Conservation (phyloP, 73 alveolate genomes). For the Symbiodinium pilosum region DNA sequence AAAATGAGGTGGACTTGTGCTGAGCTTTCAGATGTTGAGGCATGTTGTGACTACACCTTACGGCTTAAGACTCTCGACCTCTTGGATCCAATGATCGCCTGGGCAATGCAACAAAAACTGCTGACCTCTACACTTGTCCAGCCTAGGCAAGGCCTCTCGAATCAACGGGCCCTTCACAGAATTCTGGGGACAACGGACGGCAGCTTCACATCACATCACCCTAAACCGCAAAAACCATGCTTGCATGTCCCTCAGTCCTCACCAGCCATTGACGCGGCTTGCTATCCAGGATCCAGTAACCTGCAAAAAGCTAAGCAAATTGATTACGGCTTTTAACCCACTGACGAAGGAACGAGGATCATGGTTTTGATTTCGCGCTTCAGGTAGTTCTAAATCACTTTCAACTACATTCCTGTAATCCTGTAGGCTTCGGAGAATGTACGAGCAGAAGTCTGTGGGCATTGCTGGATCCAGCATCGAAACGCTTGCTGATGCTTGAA, state of each 20-base stretch:
- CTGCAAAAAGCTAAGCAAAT: background rate
- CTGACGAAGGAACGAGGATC: no score
- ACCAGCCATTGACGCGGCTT: constrained; percentile 4
- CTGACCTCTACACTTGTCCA: background rate
- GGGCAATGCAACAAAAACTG: background rate
- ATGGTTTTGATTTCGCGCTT: background rate
- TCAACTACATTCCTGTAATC: background rate
- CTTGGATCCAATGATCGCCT: no score
- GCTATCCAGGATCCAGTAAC: background rate
- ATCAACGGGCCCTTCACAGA: background rate
- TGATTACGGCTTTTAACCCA: no score
- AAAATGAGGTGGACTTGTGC: no score
- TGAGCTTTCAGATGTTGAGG: no score
- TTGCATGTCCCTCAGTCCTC: background rate
- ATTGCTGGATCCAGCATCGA: no score
- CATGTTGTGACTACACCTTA: no score
- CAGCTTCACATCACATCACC: background rate
- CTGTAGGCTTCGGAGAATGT: no score
- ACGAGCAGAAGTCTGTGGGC: no score
- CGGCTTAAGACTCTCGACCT: no score
- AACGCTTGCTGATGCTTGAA: no score
- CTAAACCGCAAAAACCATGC: background rate
- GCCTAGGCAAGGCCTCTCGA: background rate
- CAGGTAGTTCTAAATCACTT: background rate
- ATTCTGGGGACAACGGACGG: background rate